Base-by-base conservation (phyloP, 768 basidiomycete species). In the Leccinum variicolor region DNA sequence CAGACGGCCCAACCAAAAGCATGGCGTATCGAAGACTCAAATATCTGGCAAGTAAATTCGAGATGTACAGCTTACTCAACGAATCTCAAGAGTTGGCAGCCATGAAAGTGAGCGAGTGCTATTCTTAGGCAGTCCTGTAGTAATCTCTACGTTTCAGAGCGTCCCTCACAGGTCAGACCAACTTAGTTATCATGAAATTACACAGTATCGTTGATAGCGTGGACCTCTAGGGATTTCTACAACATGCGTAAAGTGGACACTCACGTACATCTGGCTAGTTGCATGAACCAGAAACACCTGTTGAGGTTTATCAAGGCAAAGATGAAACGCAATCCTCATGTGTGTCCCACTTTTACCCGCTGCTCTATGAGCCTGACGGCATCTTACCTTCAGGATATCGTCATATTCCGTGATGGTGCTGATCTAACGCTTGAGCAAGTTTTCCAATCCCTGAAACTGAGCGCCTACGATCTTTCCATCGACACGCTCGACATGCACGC, bases 401-500 rank as follows among this genome's bases (percentile, higher is more conserved):
- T 99, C 31, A 98, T 96, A 55, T 91, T 91, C 77, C 90, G 97
- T 57, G 97, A 99, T 64, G 93, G 88, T 6, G 84, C 87, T 14
- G 85, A 93, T 64, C 77, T 98, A 15, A 97, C 93, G 0, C 79
- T 99, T 1, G 80, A 85, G 51, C 86, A 98, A 76, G 97, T 99
- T n/a, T 99, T 99, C 75, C 83, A 97, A 67, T 95, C 93, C 13
- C 83, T 99, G 28, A 87, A 95, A 64, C 78, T 99, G 41, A 95
- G 91, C 1, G 96, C 97, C 2, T 99, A 99, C 71, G 97, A 99
- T 64, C 82, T 99, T 33, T 97, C 94, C 11, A 98, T 99, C 69
- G 97, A 99, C 69, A 99, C 97, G 3, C 83, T 99, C 41, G 97
- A 99, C 69, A 99, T 99, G 97, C 97, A 98, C 62, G 97, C 96